Conservation (phyloP, 352 stramenopile species). For the Phytophthora nicotianae region DNA sequence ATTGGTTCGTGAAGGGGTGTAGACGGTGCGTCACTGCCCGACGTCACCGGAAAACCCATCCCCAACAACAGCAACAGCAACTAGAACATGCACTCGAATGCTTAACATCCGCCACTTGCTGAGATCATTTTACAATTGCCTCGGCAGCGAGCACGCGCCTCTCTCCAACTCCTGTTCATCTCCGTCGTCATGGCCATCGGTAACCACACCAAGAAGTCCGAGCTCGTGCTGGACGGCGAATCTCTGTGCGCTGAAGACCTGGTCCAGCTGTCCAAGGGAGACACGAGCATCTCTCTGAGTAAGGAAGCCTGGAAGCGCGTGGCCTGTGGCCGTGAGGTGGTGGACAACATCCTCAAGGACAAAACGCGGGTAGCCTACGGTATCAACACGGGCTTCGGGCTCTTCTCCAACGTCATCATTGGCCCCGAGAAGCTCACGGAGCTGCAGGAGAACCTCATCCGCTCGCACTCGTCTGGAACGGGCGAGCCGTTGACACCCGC, state of each 20-base stretch:
- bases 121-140: slow-evolving; percentile 30
- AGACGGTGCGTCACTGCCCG: slow-evolving; percentile 20
- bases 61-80: slow-evolving; percentile 28
- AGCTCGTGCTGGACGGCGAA: slow-evolving; percentile 68
- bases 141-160: slow-evolving; percentile 24
- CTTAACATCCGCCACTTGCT: slow-evolving; percentile 10
- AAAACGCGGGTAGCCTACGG: slow-evolving; percentile 84
- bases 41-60: slow-evolving; percentile 16
- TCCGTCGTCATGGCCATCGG: slow-evolving; percentile 13
- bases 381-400: slow-evolving; percentile 93
- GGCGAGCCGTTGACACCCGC: slow-evolving; percentile 73
- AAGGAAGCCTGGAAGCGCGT: slow-evolving; percentile 78
- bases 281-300: slow-evolving; percentile 63
- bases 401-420: slow-evolving; percentile 92
- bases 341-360: slow-evolving; percentile 89
- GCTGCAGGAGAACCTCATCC: slow-evolving; percentile 87
- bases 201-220: slow-evolving; percentile 15
- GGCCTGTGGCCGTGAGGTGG: slow-evolving; percentile 70
- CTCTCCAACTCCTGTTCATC: background rate
- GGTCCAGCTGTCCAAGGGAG: slow-evolving; percentile 68
- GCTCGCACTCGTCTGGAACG: slow-evolving; percentile 81
- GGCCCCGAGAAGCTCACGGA: slow-evolving; percentile 82
- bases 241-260: slow-evolving; percentile 76
- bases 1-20: slow-evolving; percentile 20
- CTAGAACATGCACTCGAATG: slow-evolving; percentile 12